Percentiles rank a stretch among this genome's conserved stretches.
phyloP scores from a whole-genome alignment of 768 basidiomycete species.

The Lactarius psammicola region DNA sequence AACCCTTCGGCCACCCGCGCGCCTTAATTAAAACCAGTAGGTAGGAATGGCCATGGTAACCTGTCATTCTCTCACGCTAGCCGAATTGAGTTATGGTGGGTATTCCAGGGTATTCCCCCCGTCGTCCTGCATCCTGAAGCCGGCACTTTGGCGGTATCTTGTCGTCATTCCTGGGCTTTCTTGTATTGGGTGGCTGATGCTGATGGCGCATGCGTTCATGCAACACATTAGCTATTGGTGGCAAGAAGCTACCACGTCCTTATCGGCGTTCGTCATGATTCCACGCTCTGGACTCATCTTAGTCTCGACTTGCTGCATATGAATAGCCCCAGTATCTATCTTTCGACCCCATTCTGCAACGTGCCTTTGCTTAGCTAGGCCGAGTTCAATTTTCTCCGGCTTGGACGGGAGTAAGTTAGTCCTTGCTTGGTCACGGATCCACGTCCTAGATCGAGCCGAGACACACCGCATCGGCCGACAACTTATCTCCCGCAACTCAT shows the following conservation, averaged over 20 bases:
- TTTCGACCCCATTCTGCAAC: constrained; percentile 20
- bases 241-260: constrained; percentile 2
- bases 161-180: constrained; percentile 17
- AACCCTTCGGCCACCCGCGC: not conserved
- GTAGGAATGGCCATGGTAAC: not conserved
- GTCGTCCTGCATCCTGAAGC: not conserved
- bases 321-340: not conserved
- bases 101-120: not conserved
- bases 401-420: not conserved
- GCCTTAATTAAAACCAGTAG: not conserved
- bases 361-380: not conserved
- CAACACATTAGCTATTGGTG: not conserved
- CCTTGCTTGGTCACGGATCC: not conserved
- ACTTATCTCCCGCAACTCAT: too few species aligned
- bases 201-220: constrained; percentile 9
- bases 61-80: not conserved
- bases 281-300: constrained; percentile 12
- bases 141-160: constrained; percentile 18
- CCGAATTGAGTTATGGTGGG: constrained; percentile 3
- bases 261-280: constrained; percentile 8
- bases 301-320: constrained; percentile 14
- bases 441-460: not conserved
- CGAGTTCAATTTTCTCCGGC: not conserved
- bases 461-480: not conserved
- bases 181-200: constrained; percentile 14